Evolutionary conservation across 2,329 filamentous ascomycete genomes (phyloP).

Genomic region (Xylariomycetidae sp.): DNA sequence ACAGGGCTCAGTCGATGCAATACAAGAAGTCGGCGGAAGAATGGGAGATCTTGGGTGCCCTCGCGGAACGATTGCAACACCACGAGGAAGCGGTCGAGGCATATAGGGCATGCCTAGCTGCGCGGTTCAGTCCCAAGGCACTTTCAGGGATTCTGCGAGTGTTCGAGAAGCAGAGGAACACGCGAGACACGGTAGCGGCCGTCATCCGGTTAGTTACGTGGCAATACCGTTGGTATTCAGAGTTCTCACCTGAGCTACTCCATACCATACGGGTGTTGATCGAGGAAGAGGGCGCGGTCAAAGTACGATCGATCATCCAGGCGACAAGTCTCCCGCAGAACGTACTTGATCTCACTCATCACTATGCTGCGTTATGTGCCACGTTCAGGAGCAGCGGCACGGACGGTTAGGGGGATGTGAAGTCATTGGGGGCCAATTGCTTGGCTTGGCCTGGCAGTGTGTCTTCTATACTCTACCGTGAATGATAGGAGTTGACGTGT

Average conservation of each 20-base stretch:
- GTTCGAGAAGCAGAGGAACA: constrained; percentile 74
- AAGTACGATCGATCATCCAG: constrained; percentile 95
- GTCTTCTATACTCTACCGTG: too few species aligned
- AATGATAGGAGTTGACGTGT: too few species aligned
- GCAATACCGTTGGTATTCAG: constrained; percentile 99
- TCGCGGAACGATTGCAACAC: constrained; percentile 91
- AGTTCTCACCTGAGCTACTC: constrained; percentile 91
- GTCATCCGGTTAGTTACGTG: constrained; percentile 90
- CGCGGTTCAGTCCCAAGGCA: constrained; percentile 90
- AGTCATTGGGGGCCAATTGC: too few species aligned
- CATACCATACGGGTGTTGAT: constrained; percentile 87
- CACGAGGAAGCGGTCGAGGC: constrained; percentile 88
- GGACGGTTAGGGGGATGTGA: constrained; percentile 76
- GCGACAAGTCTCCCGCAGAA: constrained; percentile 90
- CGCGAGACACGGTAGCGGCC: constrained; percentile 75
- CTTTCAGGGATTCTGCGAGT: constrained; percentile 78
- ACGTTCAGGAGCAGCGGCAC: constrained; percentile 93
- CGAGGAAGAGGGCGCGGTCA: constrained; percentile 95
- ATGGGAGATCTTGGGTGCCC: constrained; percentile 93
- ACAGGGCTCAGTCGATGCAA: constrained; percentile 84
- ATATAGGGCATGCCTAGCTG: constrained; percentile 79
- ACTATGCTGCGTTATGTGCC: constrained; percentile 91
- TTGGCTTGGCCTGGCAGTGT: neutral
- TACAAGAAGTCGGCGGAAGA: constrained; percentile 97
- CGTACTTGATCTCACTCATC: constrained; percentile 89